phyloP scores from a whole-genome alignment of 176 grass and related monocot species.

The sorghum (Sorghum bicolor) region DNA sequence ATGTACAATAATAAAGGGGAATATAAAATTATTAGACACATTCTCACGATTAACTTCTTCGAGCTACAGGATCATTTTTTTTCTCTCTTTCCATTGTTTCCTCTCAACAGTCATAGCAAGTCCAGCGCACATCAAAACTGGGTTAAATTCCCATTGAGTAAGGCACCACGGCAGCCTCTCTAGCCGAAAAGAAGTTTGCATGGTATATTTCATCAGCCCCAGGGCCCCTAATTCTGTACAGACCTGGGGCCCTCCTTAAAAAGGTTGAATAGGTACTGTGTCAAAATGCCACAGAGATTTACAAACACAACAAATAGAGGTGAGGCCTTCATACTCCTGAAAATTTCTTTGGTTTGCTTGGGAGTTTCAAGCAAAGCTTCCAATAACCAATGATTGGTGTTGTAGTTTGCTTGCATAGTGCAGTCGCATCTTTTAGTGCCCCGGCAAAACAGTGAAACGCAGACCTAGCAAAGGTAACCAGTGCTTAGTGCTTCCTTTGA shows the following conservation, averaged over 20 bases:
- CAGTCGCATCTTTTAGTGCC: background rate
- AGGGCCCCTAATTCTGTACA: slow-evolving; percentile 44
- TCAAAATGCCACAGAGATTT: slow-evolving; percentile 25
- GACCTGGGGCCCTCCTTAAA: slow-evolving; percentile 14
- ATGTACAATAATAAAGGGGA: background rate
- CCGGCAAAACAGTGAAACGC: background rate
- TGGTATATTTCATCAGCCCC: slow-evolving; percentile 12
- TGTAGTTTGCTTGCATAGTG: slow-evolving; percentile 18
- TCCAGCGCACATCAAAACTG: slow-evolving; percentile 30
- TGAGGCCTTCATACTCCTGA: background rate
- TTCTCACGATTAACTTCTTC: slow-evolving; percentile 5
- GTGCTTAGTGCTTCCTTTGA: slow-evolving; percentile 9
- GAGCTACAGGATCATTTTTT: background rate
- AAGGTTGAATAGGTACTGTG: slow-evolving; percentile 1
- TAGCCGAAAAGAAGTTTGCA: background rate
- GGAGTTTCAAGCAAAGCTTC: background rate
- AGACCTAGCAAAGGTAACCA: background rate
- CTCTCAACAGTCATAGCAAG: background rate
- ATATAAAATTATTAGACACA: background rate
- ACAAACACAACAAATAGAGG: slow-evolving; percentile 5
- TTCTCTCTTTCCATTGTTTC: background rate
- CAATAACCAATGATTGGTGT: background rate
- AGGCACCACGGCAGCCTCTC: background rate
- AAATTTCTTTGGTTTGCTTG: slow-evolving; percentile 1
- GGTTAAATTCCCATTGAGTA: slow-evolving; percentile 17